Percentiles rank a stretch among this genome's conserved stretches.
phyloP scores from a whole-genome alignment of 1,284 basidiomycete species.

The Spongiforma sp. region DNA sequence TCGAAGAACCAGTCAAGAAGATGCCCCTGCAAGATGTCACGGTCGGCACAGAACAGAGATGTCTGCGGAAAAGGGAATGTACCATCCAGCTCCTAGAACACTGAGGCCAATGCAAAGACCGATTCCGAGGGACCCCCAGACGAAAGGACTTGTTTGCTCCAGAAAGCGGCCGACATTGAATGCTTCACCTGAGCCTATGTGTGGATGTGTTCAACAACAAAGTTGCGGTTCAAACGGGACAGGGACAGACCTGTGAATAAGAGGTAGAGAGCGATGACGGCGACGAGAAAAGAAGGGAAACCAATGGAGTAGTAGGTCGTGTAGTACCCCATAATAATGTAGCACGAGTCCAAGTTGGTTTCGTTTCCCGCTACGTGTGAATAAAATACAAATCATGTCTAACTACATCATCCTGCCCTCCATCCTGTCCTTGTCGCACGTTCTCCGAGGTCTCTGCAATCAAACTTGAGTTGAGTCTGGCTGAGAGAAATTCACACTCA shows the following conservation, averaged over 20 bases:
- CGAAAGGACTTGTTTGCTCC: slow-evolving; percentile 92
- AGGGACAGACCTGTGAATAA: slow-evolving; percentile 76
- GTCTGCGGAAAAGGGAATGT: slow-evolving; percentile 36
- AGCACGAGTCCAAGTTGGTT: neutral
- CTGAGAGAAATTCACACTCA: slow-evolving; percentile 23
- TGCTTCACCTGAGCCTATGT: slow-evolving; percentile 78
- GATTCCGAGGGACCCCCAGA: slow-evolving; percentile 92
- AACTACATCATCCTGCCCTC: slow-evolving; percentile 12
- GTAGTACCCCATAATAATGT: slow-evolving; percentile 47
- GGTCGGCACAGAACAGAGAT: slow-evolving; percentile 12
- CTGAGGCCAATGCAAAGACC: slow-evolving; percentile 94
- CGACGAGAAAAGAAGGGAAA: slow-evolving; percentile 66
- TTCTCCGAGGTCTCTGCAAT: slow-evolving; percentile 27
- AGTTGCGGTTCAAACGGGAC: neutral
- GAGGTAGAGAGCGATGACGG: slow-evolving; percentile 80
- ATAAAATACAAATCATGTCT: slow-evolving; percentile 6
- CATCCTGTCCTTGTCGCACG: slow-evolving; percentile 14
- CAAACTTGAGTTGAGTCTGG: neutral
- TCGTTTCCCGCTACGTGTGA: slow-evolving; percentile 18
- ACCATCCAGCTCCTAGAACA: slow-evolving; percentile 97
- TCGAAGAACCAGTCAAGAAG: slow-evolving; percentile 94
- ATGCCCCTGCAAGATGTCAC: slow-evolving; percentile 77
- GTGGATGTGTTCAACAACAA: slow-evolving; percentile 12
- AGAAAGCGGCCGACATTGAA: slow-evolving; percentile 95
- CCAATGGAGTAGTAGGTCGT: slow-evolving; percentile 67